Evolutionary conservation across 768 basidiomycete genomes (phyloP), one percentile per base, ranked within the genome.

Genomic region (Boletus rubroflammeus): DNA sequence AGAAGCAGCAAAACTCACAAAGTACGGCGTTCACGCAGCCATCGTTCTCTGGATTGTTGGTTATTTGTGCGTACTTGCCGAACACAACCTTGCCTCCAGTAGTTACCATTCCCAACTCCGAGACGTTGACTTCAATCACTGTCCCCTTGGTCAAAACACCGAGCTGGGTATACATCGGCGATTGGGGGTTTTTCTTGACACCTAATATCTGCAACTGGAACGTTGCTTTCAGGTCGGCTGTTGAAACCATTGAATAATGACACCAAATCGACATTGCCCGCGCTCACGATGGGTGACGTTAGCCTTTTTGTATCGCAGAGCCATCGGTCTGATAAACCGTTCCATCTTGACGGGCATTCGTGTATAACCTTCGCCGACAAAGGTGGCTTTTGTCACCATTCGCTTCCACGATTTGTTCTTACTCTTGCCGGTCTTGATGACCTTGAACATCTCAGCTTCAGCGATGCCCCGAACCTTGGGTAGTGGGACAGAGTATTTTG

Each of bases 391-490:
- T 52, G 93, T 97, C 56, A 99, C 91, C 94, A 98, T 98, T 61
- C 94, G 84, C 76, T 99, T 99, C 97, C 97, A 99, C 17, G 90
- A 81, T 74, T 98, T 99, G 66, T 82, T 85, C 75, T 93, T 97
- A 68, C 82, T 89, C 78, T 98, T 98, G 51, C 97, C 97, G 1
- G 96, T 94, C 78, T 93, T 92, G 80, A 99, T 78, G 29, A 99
- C 97, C 78, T 95, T 98, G 81, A 99, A 99, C 90, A 94, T 97
- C 79, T 99, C 97, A 65, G 98, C 97, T 72, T 99, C 97, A 15
- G 96, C 95, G 62, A 99, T 98, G 19, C 97, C 97, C 55, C 96
- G 78, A 49, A 99, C 97, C 75, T 93, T 96, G 46, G 97, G 97
- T 57, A 99, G 69, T 5, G 97, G 97, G 2, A 99, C 97, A 17